These are phyloP conservation scores for Corniculantispora saksenae DNA, from an alignment of 2,329 filamentous ascomycete genomes.

Conservation along the genomic window DNA sequence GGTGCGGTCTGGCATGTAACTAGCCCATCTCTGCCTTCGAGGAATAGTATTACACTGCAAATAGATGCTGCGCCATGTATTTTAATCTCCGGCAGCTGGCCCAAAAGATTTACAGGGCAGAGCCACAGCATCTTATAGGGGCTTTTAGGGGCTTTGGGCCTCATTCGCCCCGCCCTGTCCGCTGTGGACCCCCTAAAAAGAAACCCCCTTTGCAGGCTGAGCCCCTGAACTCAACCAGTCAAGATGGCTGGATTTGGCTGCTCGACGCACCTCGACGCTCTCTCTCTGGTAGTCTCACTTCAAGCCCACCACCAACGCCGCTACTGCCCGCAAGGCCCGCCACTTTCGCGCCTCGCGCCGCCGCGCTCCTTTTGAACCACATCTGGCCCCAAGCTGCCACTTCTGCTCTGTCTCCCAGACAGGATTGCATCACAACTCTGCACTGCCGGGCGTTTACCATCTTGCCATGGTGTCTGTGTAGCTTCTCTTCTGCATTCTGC, in stretches of 20 bases:
- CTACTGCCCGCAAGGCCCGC: not conserved
- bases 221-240: conserved; percentile 1
- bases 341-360: not conserved
- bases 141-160: not conserved
- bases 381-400: conserved; percentile 3
- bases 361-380: conserved; percentile 4
- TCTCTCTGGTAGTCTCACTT: not conserved
- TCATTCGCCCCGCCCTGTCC: not conserved
- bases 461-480: not conserved
- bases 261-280: not conserved
- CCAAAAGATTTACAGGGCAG: not conserved
- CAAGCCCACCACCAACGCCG: not conserved
- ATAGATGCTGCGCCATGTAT: not conserved
- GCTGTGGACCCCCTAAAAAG: conserved; percentile 5
- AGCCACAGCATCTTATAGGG: not conserved
- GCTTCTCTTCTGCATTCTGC: not conserved
- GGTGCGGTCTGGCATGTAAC: not conserved
- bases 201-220: not conserved
- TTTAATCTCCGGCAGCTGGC: not conserved
- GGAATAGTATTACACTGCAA: no score
- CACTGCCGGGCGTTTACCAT: not conserved
- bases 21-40: no score
- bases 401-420: not conserved
- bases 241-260: not conserved
- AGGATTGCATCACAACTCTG: not conserved